A percentile compares a stretch with the other conserved stretches of the same genome.
phyloP scores from a whole-genome alignment of 2,329 filamentous ascomycete genomes.

The Pestalotiopsis sp. region DNA sequence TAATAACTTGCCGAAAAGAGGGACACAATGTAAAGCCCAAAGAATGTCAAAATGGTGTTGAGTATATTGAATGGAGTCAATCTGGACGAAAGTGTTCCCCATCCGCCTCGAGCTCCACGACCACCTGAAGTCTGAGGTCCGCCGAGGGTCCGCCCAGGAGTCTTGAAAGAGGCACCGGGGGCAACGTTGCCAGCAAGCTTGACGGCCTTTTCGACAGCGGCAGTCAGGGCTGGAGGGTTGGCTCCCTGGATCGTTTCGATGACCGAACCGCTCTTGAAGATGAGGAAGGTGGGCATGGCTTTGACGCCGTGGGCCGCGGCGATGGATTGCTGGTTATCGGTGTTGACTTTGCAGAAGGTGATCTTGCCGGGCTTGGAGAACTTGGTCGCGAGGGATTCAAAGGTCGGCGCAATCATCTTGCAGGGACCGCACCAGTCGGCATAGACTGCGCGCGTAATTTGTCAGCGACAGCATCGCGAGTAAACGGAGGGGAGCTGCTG shows the following conservation, averaged over 20 bases:
- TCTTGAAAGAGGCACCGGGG: slow-evolving; percentile 52
- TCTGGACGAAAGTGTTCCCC: slow-evolving; percentile 19
- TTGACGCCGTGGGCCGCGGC: slow-evolving; percentile 77
- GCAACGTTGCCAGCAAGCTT: slow-evolving; percentile 50
- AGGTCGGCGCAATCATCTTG: slow-evolving; percentile 88
- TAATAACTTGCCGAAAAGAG: slow-evolving; percentile 57
- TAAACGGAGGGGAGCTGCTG: slow-evolving; percentile 14
- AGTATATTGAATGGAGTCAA: slow-evolving; percentile 47
- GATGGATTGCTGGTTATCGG: slow-evolving; percentile 79
- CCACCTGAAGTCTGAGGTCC: slow-evolving; percentile 30
- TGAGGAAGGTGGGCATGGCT: slow-evolving; percentile 93
- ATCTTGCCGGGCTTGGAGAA: slow-evolving; percentile 81
- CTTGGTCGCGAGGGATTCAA: slow-evolving; percentile 80
- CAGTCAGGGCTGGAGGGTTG: slow-evolving; percentile 73
- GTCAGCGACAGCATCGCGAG: slow-evolving; percentile 11
- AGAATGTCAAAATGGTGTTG: slow-evolving; percentile 53
- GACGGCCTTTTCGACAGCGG: slow-evolving; percentile 73
- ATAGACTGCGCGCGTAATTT: slow-evolving; percentile 65
- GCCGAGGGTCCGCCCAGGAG: slow-evolving; percentile 61
- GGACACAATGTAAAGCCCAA: slow-evolving; percentile 64
- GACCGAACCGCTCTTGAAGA: slow-evolving; percentile 77
- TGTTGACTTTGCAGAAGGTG: slow-evolving; percentile 90
- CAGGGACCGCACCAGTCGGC: slow-evolving; percentile 95
- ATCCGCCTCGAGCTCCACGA: slow-evolving; percentile 22
- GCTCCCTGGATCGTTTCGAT: slow-evolving; percentile 81